Evolutionary conservation across 1,284 basidiomycete genomes (phyloP).

Genomic region (Albatrellus sp.): DNA sequence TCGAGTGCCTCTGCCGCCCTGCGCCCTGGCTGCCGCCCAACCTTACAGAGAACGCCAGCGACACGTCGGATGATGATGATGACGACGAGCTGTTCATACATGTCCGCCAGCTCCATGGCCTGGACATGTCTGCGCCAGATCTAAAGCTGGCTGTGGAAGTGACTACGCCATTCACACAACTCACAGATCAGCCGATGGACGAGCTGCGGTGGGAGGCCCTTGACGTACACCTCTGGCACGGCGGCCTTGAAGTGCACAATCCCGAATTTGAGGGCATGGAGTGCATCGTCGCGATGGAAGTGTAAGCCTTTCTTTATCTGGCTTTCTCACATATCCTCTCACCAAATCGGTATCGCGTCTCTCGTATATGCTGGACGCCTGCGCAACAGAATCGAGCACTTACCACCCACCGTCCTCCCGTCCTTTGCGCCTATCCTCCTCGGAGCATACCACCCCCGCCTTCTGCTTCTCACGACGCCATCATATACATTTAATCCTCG

Average conservation of each 20-base stretch:
- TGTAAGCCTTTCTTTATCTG: constrained; percentile 37
- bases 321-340: constrained; percentile 4
- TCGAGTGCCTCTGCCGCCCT: constrained; percentile 58
- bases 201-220: constrained; percentile 62
- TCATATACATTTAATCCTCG: constrained; percentile 84
- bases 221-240: constrained; percentile 68
- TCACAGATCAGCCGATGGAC: not conserved
- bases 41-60: constrained; percentile 7
- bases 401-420: constrained; percentile 57
- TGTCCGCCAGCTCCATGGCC: constrained; percentile 43
- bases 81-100: constrained; percentile 44
- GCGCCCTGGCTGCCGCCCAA: constrained; percentile 44
- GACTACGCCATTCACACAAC: constrained; percentile 27
- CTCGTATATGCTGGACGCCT: not conserved
- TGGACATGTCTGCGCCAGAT: constrained; percentile 47
- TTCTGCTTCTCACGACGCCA: constrained; percentile 82
- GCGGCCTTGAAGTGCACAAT: constrained; percentile 70
- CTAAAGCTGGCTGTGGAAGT: constrained; percentile 38
- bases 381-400: constrained; percentile 72
- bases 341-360: not conserved
- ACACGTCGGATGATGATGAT: constrained; percentile 17
- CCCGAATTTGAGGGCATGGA: constrained; percentile 63
- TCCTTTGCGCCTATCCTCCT: constrained; percentile 75
- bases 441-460: constrained; percentile 70
- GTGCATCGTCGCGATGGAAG: constrained; percentile 79